phyloP scores from a whole-genome alignment of 2,329 filamentous ascomycete genomes.

The Clonostachys solani region DNA sequence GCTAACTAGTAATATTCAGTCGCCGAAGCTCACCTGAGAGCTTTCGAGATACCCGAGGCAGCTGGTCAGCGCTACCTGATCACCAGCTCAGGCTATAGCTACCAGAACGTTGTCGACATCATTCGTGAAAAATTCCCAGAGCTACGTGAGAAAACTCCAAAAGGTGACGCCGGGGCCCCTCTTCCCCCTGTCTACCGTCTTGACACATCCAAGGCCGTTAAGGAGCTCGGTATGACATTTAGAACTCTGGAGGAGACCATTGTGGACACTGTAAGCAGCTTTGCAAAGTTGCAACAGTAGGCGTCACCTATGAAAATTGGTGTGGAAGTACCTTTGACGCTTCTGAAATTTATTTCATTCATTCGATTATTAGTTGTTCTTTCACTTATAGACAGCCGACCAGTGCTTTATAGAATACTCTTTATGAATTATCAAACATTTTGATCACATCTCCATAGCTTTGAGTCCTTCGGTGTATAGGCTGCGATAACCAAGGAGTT shows the following conservation, averaged over 20 bases:
- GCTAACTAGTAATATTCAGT: conserved; percentile 38
- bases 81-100: conserved; percentile 25
- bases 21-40: conserved; percentile 54
- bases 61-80: conserved; percentile 61
- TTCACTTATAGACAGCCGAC: too few species aligned
- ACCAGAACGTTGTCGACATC: conserved; percentile 29
- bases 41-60: conserved; percentile 51
- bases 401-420: too few species aligned
- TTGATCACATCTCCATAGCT: too few species aligned
- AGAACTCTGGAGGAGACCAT: conserved; percentile 34
- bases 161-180: conserved; percentile 20
- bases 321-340: too few species aligned
- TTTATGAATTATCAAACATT: too few species aligned
- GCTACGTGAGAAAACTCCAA: conserved; percentile 19
- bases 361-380: too few species aligned
- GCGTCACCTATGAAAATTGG: too few species aligned
- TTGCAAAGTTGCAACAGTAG: background rate
- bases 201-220: conserved; percentile 42
- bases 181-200: conserved; percentile 32
- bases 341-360: too few species aligned
- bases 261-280: background rate
- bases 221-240: conserved; percentile 46
- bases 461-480: too few species aligned
- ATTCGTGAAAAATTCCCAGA: conserved; percentile 15
- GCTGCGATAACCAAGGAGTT: too few species aligned